These are phyloP conservation scores for Chrysoporthe austroafricana DNA, from an alignment of 2,329 filamentous ascomycete genomes.

Conservation along the genomic window DNA sequence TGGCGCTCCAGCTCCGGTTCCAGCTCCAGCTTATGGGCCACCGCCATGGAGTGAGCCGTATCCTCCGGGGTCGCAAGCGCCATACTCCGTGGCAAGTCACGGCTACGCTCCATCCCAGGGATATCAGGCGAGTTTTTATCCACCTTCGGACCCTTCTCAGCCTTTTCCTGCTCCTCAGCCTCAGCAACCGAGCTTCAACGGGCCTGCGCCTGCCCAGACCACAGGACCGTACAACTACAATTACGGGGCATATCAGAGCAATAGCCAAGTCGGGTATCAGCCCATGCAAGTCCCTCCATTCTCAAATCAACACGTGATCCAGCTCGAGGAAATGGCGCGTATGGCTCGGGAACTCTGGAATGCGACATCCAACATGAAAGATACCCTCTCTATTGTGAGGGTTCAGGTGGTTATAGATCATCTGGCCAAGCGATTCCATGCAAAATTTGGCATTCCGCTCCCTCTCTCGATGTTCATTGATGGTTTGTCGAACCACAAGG, in stretches of 20 bases:
- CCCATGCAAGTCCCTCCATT: slow-evolving; percentile 34
- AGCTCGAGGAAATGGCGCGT: slow-evolving; percentile 57
- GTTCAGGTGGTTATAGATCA: slow-evolving; percentile 68
- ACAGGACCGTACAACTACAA: slow-evolving; percentile 32
- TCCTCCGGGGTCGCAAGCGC: slow-evolving; percentile 33
- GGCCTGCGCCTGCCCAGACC: slow-evolving; percentile 27
- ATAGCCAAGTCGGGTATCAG: slow-evolving; percentile 29
- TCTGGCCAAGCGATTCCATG: slow-evolving; percentile 59
- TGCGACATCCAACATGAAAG: slow-evolving; percentile 59
- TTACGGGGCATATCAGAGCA: slow-evolving; percentile 33
- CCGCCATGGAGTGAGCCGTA: slow-evolving; percentile 40
- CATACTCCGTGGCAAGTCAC: slow-evolving; percentile 29
- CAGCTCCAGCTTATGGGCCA: slow-evolving; percentile 39
- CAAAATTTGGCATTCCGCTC: slow-evolving; percentile 60
- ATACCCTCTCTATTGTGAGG: slow-evolving; percentile 64
- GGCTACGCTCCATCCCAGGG: slow-evolving; percentile 11
- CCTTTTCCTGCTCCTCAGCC: slow-evolving; percentile 35
- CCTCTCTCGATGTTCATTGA: slow-evolving; percentile 63
- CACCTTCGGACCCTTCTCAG: slow-evolving; percentile 31
- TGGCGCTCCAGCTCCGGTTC: slow-evolving; percentile 29
- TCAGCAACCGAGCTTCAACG: slow-evolving; percentile 26
- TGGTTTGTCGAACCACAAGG: slow-evolving; percentile 57
- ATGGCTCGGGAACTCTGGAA: slow-evolving; percentile 67
- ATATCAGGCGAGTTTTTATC: slow-evolving; percentile 27
- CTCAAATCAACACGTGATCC: slow-evolving; percentile 49